phyloP scores from a whole-genome alignment of 257 asterid species.

The Leonotis leonurus region DNA sequence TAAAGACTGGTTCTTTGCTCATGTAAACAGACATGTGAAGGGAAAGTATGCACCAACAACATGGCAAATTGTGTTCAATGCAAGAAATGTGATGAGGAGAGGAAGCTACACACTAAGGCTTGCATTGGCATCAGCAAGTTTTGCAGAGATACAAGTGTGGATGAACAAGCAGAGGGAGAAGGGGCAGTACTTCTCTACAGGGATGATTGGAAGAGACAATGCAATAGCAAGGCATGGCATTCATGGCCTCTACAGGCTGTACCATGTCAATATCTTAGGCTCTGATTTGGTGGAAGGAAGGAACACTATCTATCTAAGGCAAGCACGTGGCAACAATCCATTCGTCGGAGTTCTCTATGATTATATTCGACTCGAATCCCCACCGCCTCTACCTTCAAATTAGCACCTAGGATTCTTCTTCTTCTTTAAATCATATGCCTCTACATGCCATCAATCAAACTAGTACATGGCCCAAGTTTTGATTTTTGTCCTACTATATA shows the following conservation, averaged over 20 bases:
- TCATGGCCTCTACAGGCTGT: not conserved
- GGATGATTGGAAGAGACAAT: not conserved
- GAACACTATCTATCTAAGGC: not conserved
- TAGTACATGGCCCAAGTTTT: no score
- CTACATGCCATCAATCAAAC: no score
- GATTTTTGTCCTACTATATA: no score
- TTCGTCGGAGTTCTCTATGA: not conserved
- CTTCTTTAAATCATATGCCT: no score
- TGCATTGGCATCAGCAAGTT: conserved; percentile 68
- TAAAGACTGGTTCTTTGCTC: conserved; percentile 57
- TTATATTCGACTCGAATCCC: conserved; percentile 2
- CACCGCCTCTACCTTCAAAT: not conserved
- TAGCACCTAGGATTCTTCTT: not conserved
- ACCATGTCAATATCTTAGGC: not conserved
- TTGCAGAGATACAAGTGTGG: conserved; percentile 47
- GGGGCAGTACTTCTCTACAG: conserved; percentile 33
- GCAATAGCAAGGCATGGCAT: not conserved
- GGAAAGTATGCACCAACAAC: conserved; percentile 36
- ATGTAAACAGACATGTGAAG: conserved; percentile 36
- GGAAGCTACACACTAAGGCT: conserved; percentile 46
- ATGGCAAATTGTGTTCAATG: conserved; percentile 52
- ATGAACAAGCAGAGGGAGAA: conserved; percentile 24
- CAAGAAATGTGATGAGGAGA: conserved; percentile 14
- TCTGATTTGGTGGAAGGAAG: not conserved
- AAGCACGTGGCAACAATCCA: not conserved